A percentile compares a stretch with the other conserved stretches of the same genome.
Conservation (phyloP, 352 stramenopile species). For the Pythium rhizo-oryzae region DNA sequence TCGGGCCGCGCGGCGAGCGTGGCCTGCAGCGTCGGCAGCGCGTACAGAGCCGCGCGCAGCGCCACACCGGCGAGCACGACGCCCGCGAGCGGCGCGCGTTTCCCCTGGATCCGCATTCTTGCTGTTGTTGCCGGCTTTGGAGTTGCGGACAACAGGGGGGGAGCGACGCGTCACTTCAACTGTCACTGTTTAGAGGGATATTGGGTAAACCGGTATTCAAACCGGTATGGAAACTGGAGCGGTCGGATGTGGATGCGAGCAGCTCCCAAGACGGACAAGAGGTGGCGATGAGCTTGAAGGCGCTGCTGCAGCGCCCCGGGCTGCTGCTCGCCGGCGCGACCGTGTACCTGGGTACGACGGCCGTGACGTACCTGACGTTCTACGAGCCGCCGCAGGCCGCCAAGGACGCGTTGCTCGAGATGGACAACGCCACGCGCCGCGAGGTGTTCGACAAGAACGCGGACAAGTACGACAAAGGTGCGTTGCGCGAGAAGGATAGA, state of each 20-base stretch:
- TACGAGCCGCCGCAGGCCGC: conserved; percentile 52
- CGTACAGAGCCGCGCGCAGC: conserved; percentile 46
- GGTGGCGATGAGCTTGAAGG: conserved; percentile 20
- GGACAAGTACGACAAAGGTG: conserved; percentile 69
- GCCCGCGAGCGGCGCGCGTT: conserved; percentile 11
- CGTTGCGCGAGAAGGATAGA: not conserved
- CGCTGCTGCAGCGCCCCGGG: conserved; percentile 47
- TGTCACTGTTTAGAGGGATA: conserved; percentile 2
- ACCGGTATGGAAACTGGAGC: not conserved
- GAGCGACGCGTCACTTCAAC: conserved; percentile 3
- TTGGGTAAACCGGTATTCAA: not conserved
- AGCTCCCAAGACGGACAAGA: not conserved
- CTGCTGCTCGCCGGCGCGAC: conserved; percentile 56
- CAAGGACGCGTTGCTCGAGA: conserved; percentile 20
- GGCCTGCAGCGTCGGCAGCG: conserved; percentile 35
- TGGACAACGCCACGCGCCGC: conserved; percentile 57
- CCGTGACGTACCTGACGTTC: conserved; percentile 70
- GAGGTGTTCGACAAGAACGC: conserved; percentile 77
- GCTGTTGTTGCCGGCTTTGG: not conserved
- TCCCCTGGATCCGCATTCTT: conserved; percentile 10
- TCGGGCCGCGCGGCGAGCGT: conserved; percentile 60
- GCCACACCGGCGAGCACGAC: conserved; percentile 31
- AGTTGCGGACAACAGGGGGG: not conserved
- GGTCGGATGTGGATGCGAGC: not conserved
- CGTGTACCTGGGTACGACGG: conserved; percentile 60